Percentiles rank a stretch among this genome's conserved stretches.
Conservation (phyloP, 2,329 filamentous ascomycete species). For the Claviceps lovelessii region DNA sequence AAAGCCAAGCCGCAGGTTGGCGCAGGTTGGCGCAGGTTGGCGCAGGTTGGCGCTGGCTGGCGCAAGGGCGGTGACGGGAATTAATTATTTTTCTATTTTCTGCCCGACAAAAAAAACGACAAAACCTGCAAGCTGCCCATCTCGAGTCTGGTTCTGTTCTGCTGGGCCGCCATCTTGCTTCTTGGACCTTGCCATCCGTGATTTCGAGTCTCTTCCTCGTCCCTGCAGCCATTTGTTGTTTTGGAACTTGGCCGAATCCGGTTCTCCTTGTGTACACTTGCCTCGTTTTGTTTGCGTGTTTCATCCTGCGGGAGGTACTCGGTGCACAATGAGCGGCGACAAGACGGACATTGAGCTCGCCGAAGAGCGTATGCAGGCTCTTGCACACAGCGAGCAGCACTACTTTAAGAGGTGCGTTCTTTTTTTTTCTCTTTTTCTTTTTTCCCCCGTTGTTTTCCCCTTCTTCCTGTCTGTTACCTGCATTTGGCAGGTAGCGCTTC, state of each 20-base stretch:
- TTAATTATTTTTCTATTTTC: constrained; percentile 16
- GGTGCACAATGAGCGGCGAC: constrained; percentile 30
- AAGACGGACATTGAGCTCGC: constrained; percentile 46
- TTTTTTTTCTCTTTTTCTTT: neutral
- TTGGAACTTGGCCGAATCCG: neutral
- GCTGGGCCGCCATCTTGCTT: neutral
- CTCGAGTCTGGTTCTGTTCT: neutral
- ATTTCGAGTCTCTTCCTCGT: neutral
- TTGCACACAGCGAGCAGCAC: constrained; percentile 93
- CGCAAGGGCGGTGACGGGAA: constrained; percentile 15
- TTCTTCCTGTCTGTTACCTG: neutral
- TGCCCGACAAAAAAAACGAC: constrained; percentile 13
- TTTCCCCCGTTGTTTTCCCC: neutral
- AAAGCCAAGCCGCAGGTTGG: too few species aligned
- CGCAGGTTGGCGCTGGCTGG: neutral
- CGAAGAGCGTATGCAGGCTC: constrained; percentile 49
- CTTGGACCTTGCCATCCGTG: constrained; percentile 1
- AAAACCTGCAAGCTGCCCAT: constrained; percentile 6
- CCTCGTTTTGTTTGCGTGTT: neutral
- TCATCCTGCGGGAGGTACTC: neutral
- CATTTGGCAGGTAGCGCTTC: neutral
- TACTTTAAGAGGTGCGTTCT: constrained; percentile 83
- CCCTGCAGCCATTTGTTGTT: neutral
- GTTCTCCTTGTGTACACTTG: neutral
- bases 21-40: too few species aligned